These are phyloP conservation scores for Thielaviopsis musarum DNA, from an alignment of 2,329 filamentous ascomycete species.

Conservation along the genomic window DNA sequence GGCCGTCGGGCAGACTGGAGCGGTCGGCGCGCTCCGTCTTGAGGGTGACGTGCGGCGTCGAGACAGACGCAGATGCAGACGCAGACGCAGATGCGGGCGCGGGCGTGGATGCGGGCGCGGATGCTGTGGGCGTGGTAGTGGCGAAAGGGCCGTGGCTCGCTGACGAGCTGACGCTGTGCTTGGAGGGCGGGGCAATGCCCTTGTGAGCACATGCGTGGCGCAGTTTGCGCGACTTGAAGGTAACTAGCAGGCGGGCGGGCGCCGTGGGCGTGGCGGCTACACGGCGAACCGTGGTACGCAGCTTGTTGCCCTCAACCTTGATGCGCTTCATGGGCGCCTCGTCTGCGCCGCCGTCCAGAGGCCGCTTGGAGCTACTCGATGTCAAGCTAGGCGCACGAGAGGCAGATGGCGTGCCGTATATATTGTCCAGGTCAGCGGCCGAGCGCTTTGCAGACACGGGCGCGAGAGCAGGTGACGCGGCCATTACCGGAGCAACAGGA, in stretches of 20 bases:
- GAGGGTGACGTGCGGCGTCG: constrained; percentile 4
- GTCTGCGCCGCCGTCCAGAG: background rate
- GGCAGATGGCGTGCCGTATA: background rate
- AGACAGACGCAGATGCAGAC: background rate
- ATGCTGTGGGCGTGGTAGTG: constrained; percentile 1
- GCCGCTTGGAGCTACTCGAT: constrained; percentile 5
- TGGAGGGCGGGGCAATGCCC: constrained; percentile 6
- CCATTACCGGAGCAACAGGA: background rate
- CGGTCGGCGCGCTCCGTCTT: constrained; percentile 11
- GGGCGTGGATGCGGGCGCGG: background rate
- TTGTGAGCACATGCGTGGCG: constrained; percentile 9
- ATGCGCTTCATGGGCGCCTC: constrained; percentile 5
- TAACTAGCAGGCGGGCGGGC: constrained; percentile 5
- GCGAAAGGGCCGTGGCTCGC: constrained; percentile 5
- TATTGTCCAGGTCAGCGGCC: constrained; percentile 1
- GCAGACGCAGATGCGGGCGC: background rate
- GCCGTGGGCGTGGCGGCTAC: background rate
- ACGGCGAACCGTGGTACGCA: background rate
- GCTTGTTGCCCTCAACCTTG: constrained; percentile 5
- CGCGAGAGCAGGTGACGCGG: background rate
- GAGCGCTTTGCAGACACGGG: background rate
- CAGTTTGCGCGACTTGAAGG: constrained; percentile 8
- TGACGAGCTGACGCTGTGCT: background rate
- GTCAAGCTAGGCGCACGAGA: background rate
- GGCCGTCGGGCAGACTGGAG: constrained; percentile 5